Evolutionary conservation across 75 land plant species (phyloP).

Genomic region (Pinus albicaulis): DNA sequence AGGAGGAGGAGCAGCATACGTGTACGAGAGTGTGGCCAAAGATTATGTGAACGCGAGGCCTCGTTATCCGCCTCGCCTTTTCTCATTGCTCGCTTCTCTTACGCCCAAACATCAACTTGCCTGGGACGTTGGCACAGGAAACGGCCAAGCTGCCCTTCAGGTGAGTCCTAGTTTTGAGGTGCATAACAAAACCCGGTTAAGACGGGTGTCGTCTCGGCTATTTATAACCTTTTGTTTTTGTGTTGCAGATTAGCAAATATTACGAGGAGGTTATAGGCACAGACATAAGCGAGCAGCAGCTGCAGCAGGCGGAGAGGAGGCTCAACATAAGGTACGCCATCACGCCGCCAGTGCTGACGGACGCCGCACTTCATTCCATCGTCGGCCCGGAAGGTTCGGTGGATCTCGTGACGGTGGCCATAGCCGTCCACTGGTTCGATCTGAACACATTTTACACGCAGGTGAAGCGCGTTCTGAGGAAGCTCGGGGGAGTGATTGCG

Average conservation of each 20-base stretch:
- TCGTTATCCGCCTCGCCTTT: conserved; percentile 56
- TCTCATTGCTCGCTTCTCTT: conserved; percentile 64
- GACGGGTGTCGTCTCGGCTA: too few species aligned
- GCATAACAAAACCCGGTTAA: too few species aligned
- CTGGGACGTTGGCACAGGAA: conserved; percentile 93
- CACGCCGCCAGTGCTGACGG: conserved; percentile 35
- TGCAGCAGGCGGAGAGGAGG: conserved; percentile 38
- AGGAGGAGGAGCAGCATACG: too few species aligned
- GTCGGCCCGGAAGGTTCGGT: conserved; percentile 37
- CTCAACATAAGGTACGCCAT: conserved; percentile 55
- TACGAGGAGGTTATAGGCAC: conserved; percentile 70
- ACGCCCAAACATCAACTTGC: conserved; percentile 50
- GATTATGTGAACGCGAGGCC: conserved; percentile 61
- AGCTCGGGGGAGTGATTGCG: conserved; percentile 69
- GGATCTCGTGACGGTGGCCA: conserved; percentile 65
- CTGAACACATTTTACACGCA: conserved; percentile 53
- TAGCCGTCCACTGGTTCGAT: conserved; percentile 84
- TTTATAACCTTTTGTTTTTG: too few species aligned
- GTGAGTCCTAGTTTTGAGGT: conserved; percentile 22
- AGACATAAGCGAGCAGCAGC: conserved; percentile 64
- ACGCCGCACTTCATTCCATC: conserved; percentile 18
- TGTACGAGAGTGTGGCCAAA: conserved; percentile 51
- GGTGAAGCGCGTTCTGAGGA: conserved; percentile 43
- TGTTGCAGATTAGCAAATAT: neutral
- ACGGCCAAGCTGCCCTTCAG: conserved; percentile 66